Evolutionary conservation across 257 asterid genomes (phyloP).

Genomic region (Lycium ferocissimum): DNA sequence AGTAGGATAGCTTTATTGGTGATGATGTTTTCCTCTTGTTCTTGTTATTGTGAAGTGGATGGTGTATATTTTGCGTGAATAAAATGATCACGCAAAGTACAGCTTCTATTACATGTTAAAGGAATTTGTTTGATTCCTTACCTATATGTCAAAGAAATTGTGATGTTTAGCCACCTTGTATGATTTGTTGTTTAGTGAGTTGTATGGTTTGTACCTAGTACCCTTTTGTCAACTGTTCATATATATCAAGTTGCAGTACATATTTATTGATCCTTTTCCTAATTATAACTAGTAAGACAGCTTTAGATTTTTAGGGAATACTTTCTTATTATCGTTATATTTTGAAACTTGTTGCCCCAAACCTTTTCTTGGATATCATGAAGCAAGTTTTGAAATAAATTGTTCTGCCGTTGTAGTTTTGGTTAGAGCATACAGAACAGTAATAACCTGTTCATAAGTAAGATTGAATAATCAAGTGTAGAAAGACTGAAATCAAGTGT

Average conservation of each 20-base stretch:
- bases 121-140: neutral
- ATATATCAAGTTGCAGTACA: neutral
- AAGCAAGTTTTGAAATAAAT: no score
- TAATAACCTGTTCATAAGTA: no score
- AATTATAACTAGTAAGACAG: neutral
- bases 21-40: neutral
- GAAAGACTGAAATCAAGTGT: no score
- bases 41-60: slow-evolving; percentile 27
- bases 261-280: neutral
- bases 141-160: neutral
- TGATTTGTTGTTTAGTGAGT: neutral
- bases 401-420: no score
- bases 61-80: slow-evolving; percentile 31
- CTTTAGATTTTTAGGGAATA: neutral
- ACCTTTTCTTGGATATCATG: no score
- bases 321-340: neutral
- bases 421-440: no score
- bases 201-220: neutral
- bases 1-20: slow-evolving; percentile 3
- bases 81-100: slow-evolving; percentile 18
- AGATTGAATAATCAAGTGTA: no score
- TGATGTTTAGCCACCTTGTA: neutral
- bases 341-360: no score
- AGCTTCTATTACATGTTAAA: neutral
- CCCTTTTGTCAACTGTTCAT: neutral